phyloP scores from a whole-genome alignment of 306 rosid genomes.

The Corylus americana region DNA sequence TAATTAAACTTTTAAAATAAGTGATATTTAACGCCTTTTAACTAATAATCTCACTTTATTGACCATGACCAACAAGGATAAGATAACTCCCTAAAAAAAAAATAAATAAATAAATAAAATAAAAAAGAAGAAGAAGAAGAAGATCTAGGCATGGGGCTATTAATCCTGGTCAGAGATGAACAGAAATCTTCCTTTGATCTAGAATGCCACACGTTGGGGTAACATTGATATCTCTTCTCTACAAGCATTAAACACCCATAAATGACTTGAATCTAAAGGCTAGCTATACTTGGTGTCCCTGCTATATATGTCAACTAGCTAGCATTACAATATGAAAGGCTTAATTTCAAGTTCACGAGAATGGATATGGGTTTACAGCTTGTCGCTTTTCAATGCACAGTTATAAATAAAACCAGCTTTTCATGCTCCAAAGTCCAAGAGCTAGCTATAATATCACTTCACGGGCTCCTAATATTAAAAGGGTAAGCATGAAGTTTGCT shows the following conservation, averaged over 20 bases:
- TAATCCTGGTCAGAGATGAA: too few relatives aligned
- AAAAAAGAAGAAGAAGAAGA: too few relatives aligned
- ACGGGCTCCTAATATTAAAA: slow-evolving; percentile 24
- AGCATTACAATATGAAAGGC: background rate
- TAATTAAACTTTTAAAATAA: too few relatives aligned
- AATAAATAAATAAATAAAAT: too few relatives aligned
- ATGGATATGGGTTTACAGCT: background rate
- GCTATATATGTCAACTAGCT: background rate
- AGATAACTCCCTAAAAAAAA: too few relatives aligned
- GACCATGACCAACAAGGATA: too few relatives aligned
- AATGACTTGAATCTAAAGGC: background rate
- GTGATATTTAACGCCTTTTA: too few relatives aligned
- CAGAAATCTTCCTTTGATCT: too few relatives aligned
- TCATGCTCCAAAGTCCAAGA: slow-evolving; percentile 20
- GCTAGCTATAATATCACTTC: slow-evolving; percentile 18
- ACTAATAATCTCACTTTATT: too few relatives aligned
- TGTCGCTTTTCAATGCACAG: slow-evolving; percentile 6
- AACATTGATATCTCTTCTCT: background rate
- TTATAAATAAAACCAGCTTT: slow-evolving; percentile 10
- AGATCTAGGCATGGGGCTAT: too few relatives aligned
- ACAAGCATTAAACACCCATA: background rate
- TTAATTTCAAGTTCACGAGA: slow-evolving; percentile 3
- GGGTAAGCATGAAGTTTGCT: background rate
- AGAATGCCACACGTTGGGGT: too few relatives aligned
- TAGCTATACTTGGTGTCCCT: background rate